Evolutionary conservation across 371 early-diverging fungal genomes (phyloP).

Genomic region (Mucor piriformis): DNA sequence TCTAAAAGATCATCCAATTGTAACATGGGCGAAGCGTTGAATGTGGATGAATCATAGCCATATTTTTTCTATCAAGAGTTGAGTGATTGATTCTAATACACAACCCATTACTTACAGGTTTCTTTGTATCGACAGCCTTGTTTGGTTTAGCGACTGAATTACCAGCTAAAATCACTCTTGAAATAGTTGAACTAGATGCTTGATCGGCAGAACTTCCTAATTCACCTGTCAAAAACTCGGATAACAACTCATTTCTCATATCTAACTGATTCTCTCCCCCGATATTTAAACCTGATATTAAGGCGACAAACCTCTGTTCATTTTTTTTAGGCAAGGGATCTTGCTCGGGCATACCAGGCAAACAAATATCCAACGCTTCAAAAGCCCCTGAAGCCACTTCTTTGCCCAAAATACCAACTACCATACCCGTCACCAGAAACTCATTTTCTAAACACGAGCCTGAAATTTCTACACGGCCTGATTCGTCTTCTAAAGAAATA

Average conservation of each 20-base stretch:
- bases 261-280: conserved; percentile 50
- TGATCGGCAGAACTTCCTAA: conserved; percentile 60
- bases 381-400: conserved; percentile 76
- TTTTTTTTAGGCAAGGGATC: conserved; percentile 24
- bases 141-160: conserved; percentile 61
- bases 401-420: conserved; percentile 78
- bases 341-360: conserved; percentile 70
- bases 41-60: conserved; percentile 54
- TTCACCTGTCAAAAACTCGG: conserved; percentile 82
- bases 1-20: conserved; percentile 64
- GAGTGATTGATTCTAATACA: neutral
- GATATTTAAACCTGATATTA: conserved; percentile 81
- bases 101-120: conserved; percentile 18
- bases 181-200: conserved; percentile 49
- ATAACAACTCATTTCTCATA: conserved; percentile 68
- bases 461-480: conserved; percentile 76
- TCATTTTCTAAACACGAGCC: conserved; percentile 57
- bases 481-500: conserved; percentile 89
- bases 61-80: conserved; percentile 48
- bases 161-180: conserved; percentile 76
- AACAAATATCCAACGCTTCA: conserved; percentile 83
- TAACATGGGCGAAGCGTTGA: conserved; percentile 44
- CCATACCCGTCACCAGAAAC: conserved; percentile 71
- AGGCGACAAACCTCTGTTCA: conserved; percentile 64
- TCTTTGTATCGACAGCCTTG: conserved; percentile 34